Percentiles rank a stretch among this genome's conserved stretches.
These are phyloP conservation scores for Ocimum tenuiflorum DNA, from an alignment of 257 asterid species.

Conservation along the genomic window DNA sequence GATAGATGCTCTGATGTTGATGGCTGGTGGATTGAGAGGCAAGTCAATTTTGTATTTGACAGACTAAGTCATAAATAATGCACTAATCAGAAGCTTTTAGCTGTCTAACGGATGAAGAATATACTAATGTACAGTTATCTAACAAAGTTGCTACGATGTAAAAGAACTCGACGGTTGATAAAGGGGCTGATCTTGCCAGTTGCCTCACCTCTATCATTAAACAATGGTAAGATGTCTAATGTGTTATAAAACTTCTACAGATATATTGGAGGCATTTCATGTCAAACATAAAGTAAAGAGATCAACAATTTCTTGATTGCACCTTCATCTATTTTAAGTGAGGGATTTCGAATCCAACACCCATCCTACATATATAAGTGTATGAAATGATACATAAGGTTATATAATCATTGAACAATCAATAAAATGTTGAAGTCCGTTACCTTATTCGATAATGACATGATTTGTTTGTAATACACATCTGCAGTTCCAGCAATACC, in stretches of 20 bases:
- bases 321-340: background rate
- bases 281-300: background rate
- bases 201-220: background rate
- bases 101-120: background rate
- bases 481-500: slow-evolving; percentile 94
- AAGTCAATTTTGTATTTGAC: background rate
- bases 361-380: background rate
- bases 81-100: background rate
- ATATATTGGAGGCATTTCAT: background rate
- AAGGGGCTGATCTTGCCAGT: background rate
- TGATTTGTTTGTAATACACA: slow-evolving; percentile 90
- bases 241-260: background rate
- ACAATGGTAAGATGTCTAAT: background rate
- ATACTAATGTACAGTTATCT: too few relatives aligned
- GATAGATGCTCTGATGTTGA: background rate
- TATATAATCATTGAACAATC: background rate
- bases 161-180: background rate
- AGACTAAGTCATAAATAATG: background rate
- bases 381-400: background rate
- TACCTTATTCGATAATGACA: slow-evolving; percentile 96
- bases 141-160: background rate
- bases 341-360: background rate
- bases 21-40: background rate
- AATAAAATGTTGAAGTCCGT: background rate
- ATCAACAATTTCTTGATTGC: background rate